phyloP scores from a whole-genome alignment of 805 yeast species.

The Trichomonascus vanleenenianus region DNA sequence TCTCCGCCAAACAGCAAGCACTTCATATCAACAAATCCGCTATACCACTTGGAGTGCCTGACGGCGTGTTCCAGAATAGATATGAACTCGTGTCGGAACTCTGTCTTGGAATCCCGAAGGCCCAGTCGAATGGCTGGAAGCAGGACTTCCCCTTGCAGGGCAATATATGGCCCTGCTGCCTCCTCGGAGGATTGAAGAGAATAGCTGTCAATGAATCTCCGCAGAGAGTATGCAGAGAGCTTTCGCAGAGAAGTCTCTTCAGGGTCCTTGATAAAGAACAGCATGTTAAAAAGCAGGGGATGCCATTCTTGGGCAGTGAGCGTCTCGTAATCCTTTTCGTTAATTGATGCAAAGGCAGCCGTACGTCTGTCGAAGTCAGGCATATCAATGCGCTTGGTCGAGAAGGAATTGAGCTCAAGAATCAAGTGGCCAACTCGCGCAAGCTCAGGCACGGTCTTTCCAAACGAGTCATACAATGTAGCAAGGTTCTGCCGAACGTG shows the following conservation, averaged over 20 bases:
- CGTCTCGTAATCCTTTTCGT: constrained; percentile 41
- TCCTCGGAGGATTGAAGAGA: constrained; percentile 27
- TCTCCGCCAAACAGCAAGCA: constrained; percentile 56
- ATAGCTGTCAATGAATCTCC: constrained; percentile 55
- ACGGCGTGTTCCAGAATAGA: constrained; percentile 59
- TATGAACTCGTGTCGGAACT: constrained; percentile 64
- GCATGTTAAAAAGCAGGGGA: constrained; percentile 61
- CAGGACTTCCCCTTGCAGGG: constrained; percentile 43
- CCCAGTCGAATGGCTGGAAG: constrained; percentile 65
- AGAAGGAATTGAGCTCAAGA: constrained; percentile 61
- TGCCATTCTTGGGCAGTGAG: constrained; percentile 61
- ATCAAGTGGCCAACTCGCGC: constrained; percentile 42
- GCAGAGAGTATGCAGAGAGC: constrained; percentile 59
- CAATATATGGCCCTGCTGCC: constrained; percentile 20
- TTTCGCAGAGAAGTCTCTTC: constrained; percentile 75
- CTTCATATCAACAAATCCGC: constrained; percentile 59
- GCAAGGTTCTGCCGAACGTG: constrained; percentile 56
- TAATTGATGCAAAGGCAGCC: constrained; percentile 55
- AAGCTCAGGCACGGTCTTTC: constrained; percentile 31
- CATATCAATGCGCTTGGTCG: constrained; percentile 53
- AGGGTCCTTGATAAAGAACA: constrained; percentile 67
- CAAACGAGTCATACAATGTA: constrained; percentile 52
- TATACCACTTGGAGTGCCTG: constrained; percentile 31
- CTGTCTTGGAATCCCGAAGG: constrained; percentile 50
- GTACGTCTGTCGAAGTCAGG: constrained; percentile 75